A percentile compares a stretch with the other conserved stretches of the same genome.
These are phyloP conservation scores for Daldinia sp. DNA, from an alignment of 2,329 filamentous ascomycete species.

Conservation along the genomic window DNA sequence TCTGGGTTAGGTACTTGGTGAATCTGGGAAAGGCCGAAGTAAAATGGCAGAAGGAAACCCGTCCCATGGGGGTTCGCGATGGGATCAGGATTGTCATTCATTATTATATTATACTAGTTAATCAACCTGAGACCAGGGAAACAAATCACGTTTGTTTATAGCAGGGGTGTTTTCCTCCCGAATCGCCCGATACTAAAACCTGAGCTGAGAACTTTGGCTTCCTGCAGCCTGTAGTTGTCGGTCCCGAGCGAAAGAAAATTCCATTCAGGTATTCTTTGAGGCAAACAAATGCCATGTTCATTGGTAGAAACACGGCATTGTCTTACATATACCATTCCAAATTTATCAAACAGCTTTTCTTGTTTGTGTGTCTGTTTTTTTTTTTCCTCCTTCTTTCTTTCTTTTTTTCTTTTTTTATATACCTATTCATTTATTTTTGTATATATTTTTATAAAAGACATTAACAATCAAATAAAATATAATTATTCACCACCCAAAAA, in stretches of 20 bases:
- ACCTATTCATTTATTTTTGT: too few relatives aligned
- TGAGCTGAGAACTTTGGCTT: not conserved
- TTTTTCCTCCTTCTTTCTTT: too few relatives aligned
- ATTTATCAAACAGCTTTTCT: too few relatives aligned
- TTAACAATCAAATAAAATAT: too few relatives aligned
- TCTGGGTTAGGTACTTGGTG: too few relatives aligned
- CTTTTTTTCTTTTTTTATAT: too few relatives aligned
- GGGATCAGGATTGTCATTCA: not conserved
- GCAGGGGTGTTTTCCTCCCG: not conserved
- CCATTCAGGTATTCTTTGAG: slow-evolving; percentile 3
- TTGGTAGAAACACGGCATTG: slow-evolving; percentile 5
- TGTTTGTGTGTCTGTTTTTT: too few relatives aligned
- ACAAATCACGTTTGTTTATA: not conserved
- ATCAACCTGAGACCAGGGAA: not conserved
- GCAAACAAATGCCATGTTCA: not conserved
- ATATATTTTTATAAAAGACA: too few relatives aligned
- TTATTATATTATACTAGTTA: slow-evolving; percentile 25
- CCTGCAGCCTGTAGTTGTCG: slow-evolving; percentile 14
- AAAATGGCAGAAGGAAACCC: too few relatives aligned
- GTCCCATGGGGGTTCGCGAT: too few relatives aligned
- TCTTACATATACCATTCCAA: slow-evolving; percentile 16
- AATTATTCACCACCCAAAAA: too few relatives aligned
- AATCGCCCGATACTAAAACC: slow-evolving; percentile 20
- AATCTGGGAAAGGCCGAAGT: too few relatives aligned
- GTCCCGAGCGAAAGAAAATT: slow-evolving; percentile 20